Evolutionary conservation across 805 yeast species (phyloP).

Genomic region (Metschnikowia bowlesiae): DNA sequence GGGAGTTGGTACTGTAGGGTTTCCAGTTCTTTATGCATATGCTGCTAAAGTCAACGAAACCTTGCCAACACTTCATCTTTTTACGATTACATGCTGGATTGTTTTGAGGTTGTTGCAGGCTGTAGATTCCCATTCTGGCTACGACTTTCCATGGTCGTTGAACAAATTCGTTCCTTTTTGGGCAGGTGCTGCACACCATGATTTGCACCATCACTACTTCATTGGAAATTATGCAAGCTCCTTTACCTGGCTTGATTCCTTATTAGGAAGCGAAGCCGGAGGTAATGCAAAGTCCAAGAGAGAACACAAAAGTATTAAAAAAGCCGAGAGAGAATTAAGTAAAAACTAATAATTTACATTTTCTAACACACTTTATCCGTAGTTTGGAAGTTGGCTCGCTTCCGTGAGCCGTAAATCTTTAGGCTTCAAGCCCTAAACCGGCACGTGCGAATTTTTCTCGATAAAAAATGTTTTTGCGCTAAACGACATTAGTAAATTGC

Average conservation of each 20-base stretch:
- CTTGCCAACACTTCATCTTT: constrained; percentile 70
- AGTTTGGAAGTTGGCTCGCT: background rate
- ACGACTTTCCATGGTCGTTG: constrained; percentile 95
- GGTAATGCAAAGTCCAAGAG: constrained; percentile 47
- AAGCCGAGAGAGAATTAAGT: constrained; percentile 34
- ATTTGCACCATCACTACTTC: constrained; percentile 91
- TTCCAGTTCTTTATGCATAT: constrained; percentile 59
- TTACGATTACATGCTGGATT: constrained; percentile 89
- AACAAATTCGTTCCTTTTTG: constrained; percentile 91
- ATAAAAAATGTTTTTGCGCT: background rate
- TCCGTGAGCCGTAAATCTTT: background rate
- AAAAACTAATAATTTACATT: constrained; percentile 14
- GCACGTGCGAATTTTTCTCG: constrained; percentile 1
- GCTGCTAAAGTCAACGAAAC: constrained; percentile 54
- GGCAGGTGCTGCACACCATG: constrained; percentile 99
- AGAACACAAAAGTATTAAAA: constrained; percentile 38
- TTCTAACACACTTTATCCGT: background rate
- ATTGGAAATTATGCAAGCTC: constrained; percentile 56
- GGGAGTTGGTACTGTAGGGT: constrained; percentile 95
- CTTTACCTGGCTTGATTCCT: constrained; percentile 56
- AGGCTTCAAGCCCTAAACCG: constrained; percentile 3
- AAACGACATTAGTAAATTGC: background rate
- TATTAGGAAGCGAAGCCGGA: constrained; percentile 53
- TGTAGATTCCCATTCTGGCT: constrained; percentile 96
- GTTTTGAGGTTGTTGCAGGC: constrained; percentile 89